These are phyloP conservation scores for Chlamydomonas sp. DNA, from an alignment of 139 green algal genomes.

Conservation along the genomic window DNA sequence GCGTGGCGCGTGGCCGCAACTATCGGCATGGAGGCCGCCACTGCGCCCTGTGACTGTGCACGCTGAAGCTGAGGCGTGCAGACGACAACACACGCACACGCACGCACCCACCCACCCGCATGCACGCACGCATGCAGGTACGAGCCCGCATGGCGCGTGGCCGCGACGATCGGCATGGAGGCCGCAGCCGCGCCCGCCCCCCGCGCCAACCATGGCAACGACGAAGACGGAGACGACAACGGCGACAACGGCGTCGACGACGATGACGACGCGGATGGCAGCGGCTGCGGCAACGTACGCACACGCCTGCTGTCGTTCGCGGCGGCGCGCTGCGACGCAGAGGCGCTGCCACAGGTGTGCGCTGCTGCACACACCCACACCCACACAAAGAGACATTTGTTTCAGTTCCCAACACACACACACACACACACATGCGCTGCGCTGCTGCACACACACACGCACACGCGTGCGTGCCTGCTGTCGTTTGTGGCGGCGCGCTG, in stretches of 20 bases:
- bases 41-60: not conserved
- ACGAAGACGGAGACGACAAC: no score
- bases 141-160: constrained; percentile 3
- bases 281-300: not conserved
- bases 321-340: constrained; percentile 1
- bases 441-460: not conserved
- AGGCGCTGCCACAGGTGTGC: constrained; percentile 10
- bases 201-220: no score
- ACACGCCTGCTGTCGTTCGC: constrained; percentile 3
- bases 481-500: constrained; percentile 1
- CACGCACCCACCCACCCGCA: no score
- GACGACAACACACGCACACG: no score
- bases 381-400: not conserved
- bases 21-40: not conserved
- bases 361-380: not conserved
- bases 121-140: no score
- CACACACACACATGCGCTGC: not conserved
- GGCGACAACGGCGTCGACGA: no score
- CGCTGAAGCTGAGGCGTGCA: no score
- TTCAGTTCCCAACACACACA: not conserved
- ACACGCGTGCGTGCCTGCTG: constrained; percentile 2
- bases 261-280: not conserved
- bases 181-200: no score
- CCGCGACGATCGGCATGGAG: constrained; percentile 11
- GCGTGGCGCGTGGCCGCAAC: no score